These are phyloP conservation scores for Asterella californica DNA, from an alignment of 225 moss, liverwort and hornwort genomes.

Conservation along the genomic window DNA sequence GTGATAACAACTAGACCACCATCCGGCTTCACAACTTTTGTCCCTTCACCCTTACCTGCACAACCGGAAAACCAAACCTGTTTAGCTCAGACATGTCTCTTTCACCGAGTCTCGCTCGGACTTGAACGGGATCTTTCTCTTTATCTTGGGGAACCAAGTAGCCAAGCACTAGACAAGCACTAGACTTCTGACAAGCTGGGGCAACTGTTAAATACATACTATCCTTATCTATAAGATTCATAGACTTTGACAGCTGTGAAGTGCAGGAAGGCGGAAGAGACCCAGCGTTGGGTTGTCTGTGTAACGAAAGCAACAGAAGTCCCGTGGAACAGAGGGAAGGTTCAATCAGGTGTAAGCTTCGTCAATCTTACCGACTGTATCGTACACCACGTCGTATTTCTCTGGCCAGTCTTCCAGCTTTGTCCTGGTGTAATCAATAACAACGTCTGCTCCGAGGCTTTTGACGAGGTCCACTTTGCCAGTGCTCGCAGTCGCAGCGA, in stretches of 20 bases:
- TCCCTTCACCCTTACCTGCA: slow-evolving; percentile 29
- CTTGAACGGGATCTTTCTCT: too few species aligned
- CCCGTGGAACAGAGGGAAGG: neutral
- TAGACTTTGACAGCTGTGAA: neutral
- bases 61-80: neutral
- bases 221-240: too few species aligned
- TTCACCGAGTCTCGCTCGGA: too few species aligned
- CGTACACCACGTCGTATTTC: slow-evolving; percentile 63
- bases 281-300: neutral
- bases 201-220: neutral
- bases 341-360: neutral
- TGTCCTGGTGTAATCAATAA: slow-evolving; percentile 67
- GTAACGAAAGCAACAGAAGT: neutral
- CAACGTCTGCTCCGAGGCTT: slow-evolving; percentile 72
- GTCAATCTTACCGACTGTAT: slow-evolving; percentile 53
- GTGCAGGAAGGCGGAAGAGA: neutral
- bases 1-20: slow-evolving; percentile 53
- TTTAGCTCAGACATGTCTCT: too few species aligned
- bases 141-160: neutral
- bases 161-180: neutral
- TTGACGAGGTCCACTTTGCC: slow-evolving; percentile 61
- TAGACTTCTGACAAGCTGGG: neutral
- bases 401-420: slow-evolving; percentile 47
- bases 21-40: slow-evolving; percentile 64
- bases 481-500: slow-evolving; percentile 61